Percentiles rank a stretch among this genome's conserved stretches.
Evolutionary conservation across 257 asterid species (phyloP).

Genomic region (Hygrophila difformis): DNA sequence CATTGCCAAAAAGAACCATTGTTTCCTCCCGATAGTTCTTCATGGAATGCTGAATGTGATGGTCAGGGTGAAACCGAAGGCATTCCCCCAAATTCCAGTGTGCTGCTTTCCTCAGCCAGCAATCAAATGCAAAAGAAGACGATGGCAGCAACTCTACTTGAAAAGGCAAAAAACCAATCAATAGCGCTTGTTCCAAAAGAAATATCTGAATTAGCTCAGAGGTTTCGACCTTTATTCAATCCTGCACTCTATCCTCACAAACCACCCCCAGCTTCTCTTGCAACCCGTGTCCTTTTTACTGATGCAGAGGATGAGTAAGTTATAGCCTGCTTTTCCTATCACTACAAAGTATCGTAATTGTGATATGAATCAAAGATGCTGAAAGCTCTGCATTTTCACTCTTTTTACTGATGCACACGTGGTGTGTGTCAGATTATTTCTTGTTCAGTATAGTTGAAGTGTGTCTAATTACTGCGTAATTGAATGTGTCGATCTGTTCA

Average conservation of each 20-base stretch:
- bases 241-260: slow-evolving; percentile 85
- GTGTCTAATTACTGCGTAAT: too few species aligned
- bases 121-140: slow-evolving; percentile 50
- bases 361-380: slow-evolving; percentile 7
- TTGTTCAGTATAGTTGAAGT: too few species aligned
- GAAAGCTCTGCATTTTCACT: slow-evolving; percentile 1
- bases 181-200: slow-evolving; percentile 79
- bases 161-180: slow-evolving; percentile 68
- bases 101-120: slow-evolving; percentile 26
- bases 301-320: slow-evolving; percentile 99
- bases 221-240: slow-evolving; percentile 79
- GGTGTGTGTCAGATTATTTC: too few species aligned
- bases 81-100: slow-evolving; percentile 27
- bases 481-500: background rate
- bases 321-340: slow-evolving; percentile 32
- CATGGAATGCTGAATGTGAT: slow-evolving; percentile 35
- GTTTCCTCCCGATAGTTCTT: slow-evolving; percentile 51
- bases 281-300: slow-evolving; percentile 86
- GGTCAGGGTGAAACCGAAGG: slow-evolving; percentile 35
- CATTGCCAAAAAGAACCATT: slow-evolving; percentile 55
- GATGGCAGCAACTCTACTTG: slow-evolving; percentile 81
- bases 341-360: slow-evolving; percentile 3
- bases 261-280: slow-evolving; percentile 78
- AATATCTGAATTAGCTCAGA: slow-evolving; percentile 70
- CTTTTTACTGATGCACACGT: background rate